phyloP scores from a whole-genome alignment of 1,284 basidiomycete genomes.

The Coniferiporia sulphurascens region DNA sequence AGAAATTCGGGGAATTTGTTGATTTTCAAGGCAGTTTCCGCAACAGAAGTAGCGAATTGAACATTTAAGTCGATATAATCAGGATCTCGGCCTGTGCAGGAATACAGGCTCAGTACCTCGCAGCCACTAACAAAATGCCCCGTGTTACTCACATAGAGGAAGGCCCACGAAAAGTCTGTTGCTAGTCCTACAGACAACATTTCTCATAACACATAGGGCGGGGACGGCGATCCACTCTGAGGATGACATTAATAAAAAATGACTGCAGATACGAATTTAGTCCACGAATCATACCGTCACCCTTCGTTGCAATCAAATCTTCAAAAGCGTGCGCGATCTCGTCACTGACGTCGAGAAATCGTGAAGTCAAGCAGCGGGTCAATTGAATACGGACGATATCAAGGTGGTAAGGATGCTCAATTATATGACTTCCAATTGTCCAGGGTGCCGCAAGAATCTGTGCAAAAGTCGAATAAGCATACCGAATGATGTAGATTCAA shows the following conservation, averaged over 20 bases:
- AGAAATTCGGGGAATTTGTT: slow-evolving; percentile 34
- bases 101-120: no score
- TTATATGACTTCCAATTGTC: slow-evolving; percentile 17
- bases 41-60: slow-evolving; percentile 28
- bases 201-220: slow-evolving; percentile 30
- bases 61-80: slow-evolving; percentile 36
- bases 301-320: slow-evolving; percentile 21
- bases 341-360: slow-evolving; percentile 24
- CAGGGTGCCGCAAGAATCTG: slow-evolving; percentile 12
- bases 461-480: background rate
- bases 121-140: no score
- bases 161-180: slow-evolving; percentile 39
- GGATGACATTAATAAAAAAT: no score
- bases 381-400: slow-evolving; percentile 23
- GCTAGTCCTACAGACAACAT: slow-evolving; percentile 35
- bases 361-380: slow-evolving; percentile 22
- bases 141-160: slow-evolving; percentile 33
- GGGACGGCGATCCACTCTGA: slow-evolving; percentile 35
- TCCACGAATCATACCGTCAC: slow-evolving; percentile 10
- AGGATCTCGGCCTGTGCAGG: slow-evolving; percentile 33
- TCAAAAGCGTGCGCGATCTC: slow-evolving; percentile 24
- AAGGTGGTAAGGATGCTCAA: slow-evolving; percentile 23
- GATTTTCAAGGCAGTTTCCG: slow-evolving; percentile 26
- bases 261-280: background rate
- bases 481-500: background rate